Conservation (phyloP, 345 rosid species). For the Gossypium thurberi region DNA sequence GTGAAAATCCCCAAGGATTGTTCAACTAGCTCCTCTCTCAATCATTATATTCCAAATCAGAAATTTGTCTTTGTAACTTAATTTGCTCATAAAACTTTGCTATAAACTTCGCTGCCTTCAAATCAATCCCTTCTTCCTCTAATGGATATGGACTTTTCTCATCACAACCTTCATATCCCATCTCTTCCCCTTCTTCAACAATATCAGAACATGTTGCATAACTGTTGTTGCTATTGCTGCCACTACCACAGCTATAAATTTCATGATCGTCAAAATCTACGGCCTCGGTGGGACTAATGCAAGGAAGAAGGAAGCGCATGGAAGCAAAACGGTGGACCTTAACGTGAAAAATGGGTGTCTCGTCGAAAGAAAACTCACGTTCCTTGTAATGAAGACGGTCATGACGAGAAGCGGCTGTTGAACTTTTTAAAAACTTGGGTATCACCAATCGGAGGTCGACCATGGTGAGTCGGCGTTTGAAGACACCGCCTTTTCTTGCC, state of each 20-base stretch:
- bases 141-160: conserved; percentile 11
- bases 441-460: conserved; percentile 38
- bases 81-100: conserved; percentile 62
- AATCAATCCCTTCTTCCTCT: conserved; percentile 65
- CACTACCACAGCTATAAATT: conserved; percentile 15
- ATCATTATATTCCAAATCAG: conserved; percentile 37
- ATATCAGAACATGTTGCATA: neutral
- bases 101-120: conserved; percentile 81
- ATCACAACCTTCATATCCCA: conserved; percentile 10
- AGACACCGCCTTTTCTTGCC: conserved; percentile 61
- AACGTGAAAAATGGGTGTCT: conserved; percentile 61
- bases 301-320: conserved; percentile 55
- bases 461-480: conserved; percentile 40
- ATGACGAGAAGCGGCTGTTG: neutral
- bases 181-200: conserved; percentile 14
- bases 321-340: conserved; percentile 52
- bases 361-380: conserved; percentile 71
- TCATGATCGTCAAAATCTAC: conserved; percentile 39
- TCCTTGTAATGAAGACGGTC: conserved; percentile 39
- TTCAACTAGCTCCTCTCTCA: neutral
- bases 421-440: conserved; percentile 44
- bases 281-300: conserved; percentile 42
- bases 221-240: conserved; percentile 14
- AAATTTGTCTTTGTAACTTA: conserved; percentile 73
- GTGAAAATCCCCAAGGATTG: neutral